A percentile compares a stretch with the other conserved stretches of the same genome.
phyloP scores from a whole-genome alignment of 1,139 yeast genomes.

The Yamadazyma aaseri region DNA sequence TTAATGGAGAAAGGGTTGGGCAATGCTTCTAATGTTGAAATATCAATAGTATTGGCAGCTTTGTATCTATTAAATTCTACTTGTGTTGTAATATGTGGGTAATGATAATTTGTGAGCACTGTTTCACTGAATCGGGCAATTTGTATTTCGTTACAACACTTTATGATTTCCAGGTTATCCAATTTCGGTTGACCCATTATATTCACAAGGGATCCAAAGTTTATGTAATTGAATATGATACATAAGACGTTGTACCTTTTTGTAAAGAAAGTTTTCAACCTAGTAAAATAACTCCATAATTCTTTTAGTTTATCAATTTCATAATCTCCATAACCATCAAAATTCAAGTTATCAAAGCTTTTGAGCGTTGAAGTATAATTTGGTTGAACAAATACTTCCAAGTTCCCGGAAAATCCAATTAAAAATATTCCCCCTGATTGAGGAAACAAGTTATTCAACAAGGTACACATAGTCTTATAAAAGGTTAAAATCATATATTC shows the following conservation, averaged over 20 bases:
- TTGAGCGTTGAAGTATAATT: slow-evolving; percentile 4
- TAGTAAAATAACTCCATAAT: slow-evolving; percentile 19
- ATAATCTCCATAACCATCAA: not conserved
- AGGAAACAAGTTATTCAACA: slow-evolving; percentile 28
- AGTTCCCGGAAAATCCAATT: slow-evolving; percentile 25
- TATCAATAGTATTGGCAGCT: not conserved
- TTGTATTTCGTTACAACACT: slow-evolving; percentile 22
- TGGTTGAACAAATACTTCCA: slow-evolving; percentile 17
- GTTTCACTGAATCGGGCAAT: slow-evolving; percentile 19
- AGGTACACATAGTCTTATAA: slow-evolving; percentile 18
- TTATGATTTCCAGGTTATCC: not conserved
- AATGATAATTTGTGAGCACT: slow-evolving; percentile 17
- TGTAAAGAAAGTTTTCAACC: slow-evolving; percentile 24
- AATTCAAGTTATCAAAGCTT: not conserved
- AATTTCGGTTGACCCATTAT: not conserved
- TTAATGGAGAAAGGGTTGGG: slow-evolving; percentile 1
- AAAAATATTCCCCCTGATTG: slow-evolving; percentile 21
- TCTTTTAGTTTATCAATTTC: slow-evolving; percentile 2
- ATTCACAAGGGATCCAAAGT: slow-evolving; percentile 7
- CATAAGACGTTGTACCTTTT: slow-evolving; percentile 21
- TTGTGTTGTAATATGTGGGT: slow-evolving; percentile 20
- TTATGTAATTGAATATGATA: slow-evolving; percentile 20
- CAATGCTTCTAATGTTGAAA: not conserved
- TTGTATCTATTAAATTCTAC: slow-evolving; percentile 2
- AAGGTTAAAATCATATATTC: slow-evolving; percentile 20